Base-by-base conservation (phyloP, 805 yeast genomes). In the Wickerhamiella sergipiensis region DNA sequence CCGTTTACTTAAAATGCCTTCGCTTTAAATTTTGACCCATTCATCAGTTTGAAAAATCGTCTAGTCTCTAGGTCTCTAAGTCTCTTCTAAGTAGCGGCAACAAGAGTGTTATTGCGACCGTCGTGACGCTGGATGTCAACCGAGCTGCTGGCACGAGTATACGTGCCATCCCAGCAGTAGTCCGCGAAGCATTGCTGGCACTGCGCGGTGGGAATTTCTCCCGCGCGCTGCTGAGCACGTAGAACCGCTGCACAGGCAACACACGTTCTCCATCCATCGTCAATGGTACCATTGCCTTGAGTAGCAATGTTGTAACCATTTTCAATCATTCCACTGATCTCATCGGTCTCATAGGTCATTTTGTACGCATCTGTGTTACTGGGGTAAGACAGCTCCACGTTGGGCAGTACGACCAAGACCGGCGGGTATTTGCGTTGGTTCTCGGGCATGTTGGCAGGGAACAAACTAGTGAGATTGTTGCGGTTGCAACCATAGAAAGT, bases 241-340 rank as follows among this genome's bases (percentile, higher is more conserved):
- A 83, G 78, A 52, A 85, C 69, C 40, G 83, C 74, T 6, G 90
- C 90, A 71, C 94, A 85, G 1, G 84, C 83, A 49, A 83, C 74
- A 68, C 94, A 84, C 2, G 78, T 72, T 43, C 75, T 67, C 78
- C 82, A 84, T 38, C 79, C 77, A 9, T 36, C 19, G 59, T 83
- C 89, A 22, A 77, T 60, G 9, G 89, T 80, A 24, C 75, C 65
- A 61, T 83, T 83, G 50, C 71, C 68, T 59, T 81, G 72, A 1
- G 87, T 71, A 6, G 80, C 72, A 6, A 76, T 73, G 60, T 81
- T 86, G 61, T 78, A 81, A 8, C 92, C 92, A 61, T 85, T 85
- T 56, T 70, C 66, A 53, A 84, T 76, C 69, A 83, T 72, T 0
- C 72, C 68, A 45, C 71, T 63, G 58, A 78, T 77, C 59, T 81